Evolutionary conservation across 2,329 filamentous ascomycete species (phyloP).

Genomic region (Colletotrichum tofieldiae): DNA sequence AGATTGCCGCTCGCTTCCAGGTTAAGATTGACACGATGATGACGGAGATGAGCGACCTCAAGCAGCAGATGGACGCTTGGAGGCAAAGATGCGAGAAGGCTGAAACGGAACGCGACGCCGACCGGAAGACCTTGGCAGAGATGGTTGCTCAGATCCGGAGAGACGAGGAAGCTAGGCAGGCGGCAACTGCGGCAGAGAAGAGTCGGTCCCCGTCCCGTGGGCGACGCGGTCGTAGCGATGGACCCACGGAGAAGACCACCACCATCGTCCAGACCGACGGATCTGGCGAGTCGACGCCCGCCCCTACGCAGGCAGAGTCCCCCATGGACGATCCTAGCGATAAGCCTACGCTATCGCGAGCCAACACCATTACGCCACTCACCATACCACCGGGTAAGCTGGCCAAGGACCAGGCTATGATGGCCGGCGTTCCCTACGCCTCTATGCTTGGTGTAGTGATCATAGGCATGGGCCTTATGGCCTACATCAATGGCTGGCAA

Average conservation of each 20-base stretch:
- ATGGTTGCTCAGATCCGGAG: constrained; percentile 88
- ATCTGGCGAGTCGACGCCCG: constrained; percentile 29
- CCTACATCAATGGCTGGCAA: constrained; percentile 89
- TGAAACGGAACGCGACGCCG: constrained; percentile 81
- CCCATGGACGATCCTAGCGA: constrained; percentile 55
- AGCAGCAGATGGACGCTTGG: constrained; percentile 84
- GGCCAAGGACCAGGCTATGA: constrained; percentile 61
- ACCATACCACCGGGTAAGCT: constrained; percentile 57
- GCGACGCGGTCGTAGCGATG: constrained; percentile 43
- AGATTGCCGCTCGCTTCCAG: constrained; percentile 68
- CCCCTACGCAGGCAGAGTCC: constrained; percentile 41
- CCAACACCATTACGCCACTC: constrained; percentile 65
- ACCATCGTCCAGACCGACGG: constrained; percentile 21
- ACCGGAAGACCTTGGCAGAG: constrained; percentile 83
- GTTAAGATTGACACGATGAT: constrained; percentile 83
- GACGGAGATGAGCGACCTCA: constrained; percentile 85
- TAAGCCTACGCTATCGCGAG: constrained; percentile 62
- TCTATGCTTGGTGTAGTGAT: constrained; percentile 88
- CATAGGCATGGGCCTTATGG: constrained; percentile 87
- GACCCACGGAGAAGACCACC: constrained; percentile 16
- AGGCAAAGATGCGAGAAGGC: constrained; percentile 84
- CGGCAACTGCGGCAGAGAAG: constrained; percentile 58
- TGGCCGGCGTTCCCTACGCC: constrained; percentile 80
- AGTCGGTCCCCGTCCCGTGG: constrained; percentile 55
- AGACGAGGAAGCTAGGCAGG: constrained; percentile 72